Evolutionary conservation across 352 stramenopile genomes (phyloP), one percentile per base, ranked within the genome.

Genomic region (Globisporangium cylindrosporum): DNA sequence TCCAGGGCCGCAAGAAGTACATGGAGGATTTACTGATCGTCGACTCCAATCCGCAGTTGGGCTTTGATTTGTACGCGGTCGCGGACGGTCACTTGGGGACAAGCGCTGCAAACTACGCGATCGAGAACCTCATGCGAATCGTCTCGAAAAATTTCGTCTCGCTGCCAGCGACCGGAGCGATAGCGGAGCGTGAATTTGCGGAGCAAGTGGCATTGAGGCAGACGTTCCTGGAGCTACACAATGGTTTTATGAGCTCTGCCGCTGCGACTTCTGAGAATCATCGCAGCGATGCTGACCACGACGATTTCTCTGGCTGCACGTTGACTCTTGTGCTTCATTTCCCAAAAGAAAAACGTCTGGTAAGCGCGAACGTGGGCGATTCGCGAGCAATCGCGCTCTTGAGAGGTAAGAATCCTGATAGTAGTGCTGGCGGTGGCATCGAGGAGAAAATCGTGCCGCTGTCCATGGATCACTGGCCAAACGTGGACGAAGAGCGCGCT

Each of bases 21-120:
- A 98, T 99, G 78, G 96, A 99, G 82, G 97, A 97, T 58, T 81
- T 88, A 24, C 66, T 92, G 41, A 64, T 87, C 18, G 72, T 84
- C 4, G 67, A 72, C n/a, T 64, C 67, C 4, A 72, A 81, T 36
- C 46, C 71, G 20, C 67, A 76, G 59, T 64, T 86, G 8, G 81
- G 62, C 12, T 91, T 93, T 64, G 84, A 97, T 32, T 89, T 98
- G 63, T 98, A 96, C 73, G 95, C 91, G 14, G 84, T 99, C n/a
- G 92, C 98, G 48, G 97, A 99, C 79, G 97, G 97, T 1, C 97
- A 99, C 70, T 82, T 95, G 59, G 96, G 96, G 18, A 97, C 90
- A 59, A 68, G 90, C 15, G 95, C 94, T 14, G 93, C 91, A 1
- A 86, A 89, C 49, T 99, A 90, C 68, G 89, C 92, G 10, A 62